Percentiles rank a stretch among this genome's conserved stretches.
These are phyloP conservation scores for Erigeron philadelphicus DNA, from an alignment of 140 eudicot species.

Conservation along the genomic window DNA sequence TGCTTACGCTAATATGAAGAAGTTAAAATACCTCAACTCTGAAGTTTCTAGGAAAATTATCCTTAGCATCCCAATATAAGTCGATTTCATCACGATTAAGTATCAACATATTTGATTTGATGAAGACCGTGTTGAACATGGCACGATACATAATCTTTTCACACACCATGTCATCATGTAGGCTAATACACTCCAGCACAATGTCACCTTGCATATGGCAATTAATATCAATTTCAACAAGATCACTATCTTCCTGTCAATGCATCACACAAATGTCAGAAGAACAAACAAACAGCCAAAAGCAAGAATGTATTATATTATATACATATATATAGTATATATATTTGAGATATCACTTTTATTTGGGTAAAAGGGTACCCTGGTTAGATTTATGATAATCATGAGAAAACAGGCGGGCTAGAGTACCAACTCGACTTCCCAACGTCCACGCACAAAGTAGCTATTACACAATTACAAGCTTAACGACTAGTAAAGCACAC, in stretches of 20 bases:
- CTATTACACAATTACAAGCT: no score
- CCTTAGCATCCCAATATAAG: slow-evolving; percentile 52
- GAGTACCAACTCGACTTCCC: no score
- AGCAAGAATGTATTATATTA: not conserved
- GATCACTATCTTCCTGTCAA: slow-evolving; percentile 71
- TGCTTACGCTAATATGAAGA: slow-evolving; percentile 9
- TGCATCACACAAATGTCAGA: slow-evolving; percentile 11
- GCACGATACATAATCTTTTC: slow-evolving; percentile 67
- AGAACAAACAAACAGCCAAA: slow-evolving; percentile 11
- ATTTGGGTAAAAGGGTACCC: no score
- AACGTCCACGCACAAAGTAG: no score
- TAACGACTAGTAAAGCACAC: no score
- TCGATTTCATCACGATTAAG: slow-evolving; percentile 73
- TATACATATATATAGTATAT: no score
- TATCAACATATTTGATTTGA: slow-evolving; percentile 56
- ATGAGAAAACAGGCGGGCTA: no score
- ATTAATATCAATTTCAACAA: slow-evolving; percentile 65
- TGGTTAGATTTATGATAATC: no score
- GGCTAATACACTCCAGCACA: slow-evolving; percentile 74
- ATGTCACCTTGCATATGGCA: slow-evolving; percentile 79
- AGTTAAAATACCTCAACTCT: slow-evolving; percentile 58
- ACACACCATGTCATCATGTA: slow-evolving; percentile 47
- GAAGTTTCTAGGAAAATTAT: slow-evolving; percentile 56
- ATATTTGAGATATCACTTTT: no score
- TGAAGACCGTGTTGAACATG: slow-evolving; percentile 82